Percentiles rank a stretch among this genome's conserved stretches.
Evolutionary conservation across 306 rosid genomes (phyloP).

Genomic region (Nissolia schottii): DNA sequence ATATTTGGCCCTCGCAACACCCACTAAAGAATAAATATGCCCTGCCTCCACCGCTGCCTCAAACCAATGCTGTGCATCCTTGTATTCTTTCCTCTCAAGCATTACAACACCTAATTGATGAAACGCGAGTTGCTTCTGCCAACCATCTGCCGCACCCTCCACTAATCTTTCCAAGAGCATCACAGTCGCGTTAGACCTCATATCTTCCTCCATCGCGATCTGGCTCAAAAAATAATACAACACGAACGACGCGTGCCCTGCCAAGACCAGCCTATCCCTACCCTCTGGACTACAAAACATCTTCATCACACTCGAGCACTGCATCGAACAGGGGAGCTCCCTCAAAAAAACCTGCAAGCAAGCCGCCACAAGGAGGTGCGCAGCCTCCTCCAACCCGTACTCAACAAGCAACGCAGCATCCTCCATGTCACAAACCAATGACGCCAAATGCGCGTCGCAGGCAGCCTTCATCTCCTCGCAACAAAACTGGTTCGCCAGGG

Average conservation of each 20-base stretch:
- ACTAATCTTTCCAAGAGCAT: constrained; percentile 82
- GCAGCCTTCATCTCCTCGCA: constrained; percentile 78
- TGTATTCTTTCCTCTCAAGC: constrained; percentile 76
- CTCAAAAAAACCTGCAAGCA: constrained; percentile 82
- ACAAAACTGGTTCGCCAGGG: constrained; percentile 69
- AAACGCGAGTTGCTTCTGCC: constrained; percentile 78
- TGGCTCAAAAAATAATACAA: constrained; percentile 75
- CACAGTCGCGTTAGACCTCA: constrained; percentile 73
- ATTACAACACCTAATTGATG: constrained; percentile 80
- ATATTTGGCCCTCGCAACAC: constrained; percentile 77
- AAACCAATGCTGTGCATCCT: constrained; percentile 75
- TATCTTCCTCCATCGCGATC: constrained; percentile 81
- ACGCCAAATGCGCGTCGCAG: constrained; percentile 68
- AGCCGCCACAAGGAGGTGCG: constrained; percentile 72
- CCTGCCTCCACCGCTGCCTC: constrained; percentile 66
- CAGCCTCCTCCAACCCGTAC: constrained; percentile 73
- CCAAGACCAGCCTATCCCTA: constrained; percentile 53
- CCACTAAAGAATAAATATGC: constrained; percentile 68
- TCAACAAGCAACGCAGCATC: constrained; percentile 58
- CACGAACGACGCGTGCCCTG: constrained; percentile 63
- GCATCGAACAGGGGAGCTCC: constrained; percentile 68
- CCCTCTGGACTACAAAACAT: constrained; percentile 69
- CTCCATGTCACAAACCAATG: constrained; percentile 58
- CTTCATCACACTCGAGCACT: constrained; percentile 41
- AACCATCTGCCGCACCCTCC: constrained; percentile 60